Conservation (phyloP, 208 protist species). For the Acanthamoeba royreba region DNA sequence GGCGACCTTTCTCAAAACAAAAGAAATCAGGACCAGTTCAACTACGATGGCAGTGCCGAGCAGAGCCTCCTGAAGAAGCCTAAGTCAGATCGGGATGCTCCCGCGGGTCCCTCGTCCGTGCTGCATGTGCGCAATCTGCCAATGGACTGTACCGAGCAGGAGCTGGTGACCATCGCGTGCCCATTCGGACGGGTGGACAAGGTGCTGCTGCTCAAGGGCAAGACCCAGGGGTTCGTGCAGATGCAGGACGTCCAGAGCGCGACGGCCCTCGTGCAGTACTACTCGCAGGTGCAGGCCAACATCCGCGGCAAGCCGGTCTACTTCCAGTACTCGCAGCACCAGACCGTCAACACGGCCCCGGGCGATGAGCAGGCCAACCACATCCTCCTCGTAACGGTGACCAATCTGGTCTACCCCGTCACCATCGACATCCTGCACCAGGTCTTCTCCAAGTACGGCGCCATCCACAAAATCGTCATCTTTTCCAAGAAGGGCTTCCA, state of each 20-base stretch:
- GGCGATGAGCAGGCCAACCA: conserved; percentile 52
- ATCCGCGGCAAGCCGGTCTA: conserved; percentile 66
- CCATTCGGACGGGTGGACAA: conserved; percentile 57
- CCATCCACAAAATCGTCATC: conserved; percentile 33
- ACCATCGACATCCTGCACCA: conserved; percentile 70
- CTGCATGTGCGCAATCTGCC: conserved; percentile 62
- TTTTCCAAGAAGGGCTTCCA: conserved; percentile 44
- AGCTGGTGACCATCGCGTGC: conserved; percentile 35
- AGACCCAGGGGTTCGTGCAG: conserved; percentile 73
- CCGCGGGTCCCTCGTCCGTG: conserved; percentile 35
- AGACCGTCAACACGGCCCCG: conserved; percentile 56
- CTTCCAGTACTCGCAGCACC: conserved; percentile 68
- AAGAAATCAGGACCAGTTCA: conserved; percentile 52
- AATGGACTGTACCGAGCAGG: conserved; percentile 52
- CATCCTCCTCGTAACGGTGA: conserved; percentile 70
- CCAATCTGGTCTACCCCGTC: conserved; percentile 73
- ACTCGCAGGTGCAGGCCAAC: conserved; percentile 48
- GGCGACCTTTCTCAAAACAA: conserved; percentile 13
- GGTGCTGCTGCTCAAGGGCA: conserved; percentile 62
- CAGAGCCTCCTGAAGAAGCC: conserved; percentile 52
- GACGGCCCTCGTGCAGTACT: conserved; percentile 65
- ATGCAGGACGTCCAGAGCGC: conserved; percentile 61
- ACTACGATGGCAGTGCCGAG: conserved; percentile 47
- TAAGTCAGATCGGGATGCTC: conserved; percentile 32
- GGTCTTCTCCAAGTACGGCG: conserved; percentile 57